Conservation (phyloP, 2,329 filamentous ascomycete species). For the Zymoseptoria ardabiliae region DNA sequence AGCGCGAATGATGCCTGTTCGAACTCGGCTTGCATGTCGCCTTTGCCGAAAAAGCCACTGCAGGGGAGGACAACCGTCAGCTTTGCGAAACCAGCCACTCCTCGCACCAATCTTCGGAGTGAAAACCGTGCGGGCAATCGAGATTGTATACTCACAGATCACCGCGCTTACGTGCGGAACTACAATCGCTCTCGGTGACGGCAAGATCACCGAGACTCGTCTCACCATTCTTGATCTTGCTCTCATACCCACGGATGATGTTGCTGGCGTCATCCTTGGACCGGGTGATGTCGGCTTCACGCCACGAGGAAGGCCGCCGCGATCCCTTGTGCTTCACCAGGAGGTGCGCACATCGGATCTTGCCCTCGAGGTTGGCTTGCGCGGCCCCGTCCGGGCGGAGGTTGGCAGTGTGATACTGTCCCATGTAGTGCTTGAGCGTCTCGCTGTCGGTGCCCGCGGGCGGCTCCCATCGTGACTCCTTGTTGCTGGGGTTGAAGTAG, state of each 20-base stretch:
- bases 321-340: conserved; percentile 90
- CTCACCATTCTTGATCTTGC: conserved; percentile 64
- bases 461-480: conserved; percentile 92
- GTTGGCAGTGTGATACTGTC: conserved; percentile 60
- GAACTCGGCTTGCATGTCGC: conserved; percentile 98
- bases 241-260: conserved; percentile 69
- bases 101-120: conserved; percentile 1
- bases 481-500: conserved; percentile 86
- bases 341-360: conserved; percentile 88
- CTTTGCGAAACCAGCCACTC: background rate
- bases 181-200: conserved; percentile 86
- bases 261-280: conserved; percentile 76
- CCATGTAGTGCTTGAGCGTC: conserved; percentile 92
- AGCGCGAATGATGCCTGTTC: conserved; percentile 93
- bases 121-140: background rate
- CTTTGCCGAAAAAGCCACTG: conserved; percentile 82
- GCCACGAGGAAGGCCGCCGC: conserved; percentile 86
- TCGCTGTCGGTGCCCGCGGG: conserved; percentile 82
- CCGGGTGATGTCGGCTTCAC: conserved; percentile 80
- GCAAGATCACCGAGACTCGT: conserved; percentile 74
- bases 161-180: conserved; percentile 85
- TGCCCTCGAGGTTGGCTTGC: conserved; percentile 50
- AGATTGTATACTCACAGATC: conserved; percentile 57
- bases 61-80: background rate
- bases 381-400: conserved; percentile 25